These are phyloP conservation scores for Pythium chondricola DNA, from an alignment of 352 stramenopile species.

Conservation along the genomic window DNA sequence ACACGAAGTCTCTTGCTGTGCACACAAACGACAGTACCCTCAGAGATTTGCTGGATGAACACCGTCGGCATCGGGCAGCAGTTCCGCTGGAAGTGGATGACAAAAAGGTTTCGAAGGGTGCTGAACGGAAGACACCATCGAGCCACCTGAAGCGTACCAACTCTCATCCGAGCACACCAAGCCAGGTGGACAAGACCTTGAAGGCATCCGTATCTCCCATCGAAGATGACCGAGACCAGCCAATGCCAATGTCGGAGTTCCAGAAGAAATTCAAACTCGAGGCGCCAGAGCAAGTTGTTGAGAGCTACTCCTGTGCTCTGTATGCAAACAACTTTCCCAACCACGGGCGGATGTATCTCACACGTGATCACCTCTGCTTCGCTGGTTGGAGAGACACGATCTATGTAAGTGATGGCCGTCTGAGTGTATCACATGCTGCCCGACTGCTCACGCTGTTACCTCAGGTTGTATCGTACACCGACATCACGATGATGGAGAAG, in stretches of 20 bases:
- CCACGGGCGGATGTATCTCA: conserved; percentile 77
- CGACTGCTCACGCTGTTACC: not conserved
- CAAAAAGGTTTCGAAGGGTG: not conserved
- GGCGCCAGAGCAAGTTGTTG: conserved; percentile 67
- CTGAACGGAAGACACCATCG: not conserved
- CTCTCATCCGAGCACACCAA: not conserved
- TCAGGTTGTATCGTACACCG: conserved; percentile 66
- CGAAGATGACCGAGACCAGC: conserved; percentile 35
- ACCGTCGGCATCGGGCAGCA: conserved; percentile 20
- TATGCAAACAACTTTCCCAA: conserved; percentile 79
- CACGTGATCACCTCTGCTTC: conserved; percentile 70
- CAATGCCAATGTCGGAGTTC: conserved; percentile 60
- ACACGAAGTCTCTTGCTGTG: conserved; percentile 34
- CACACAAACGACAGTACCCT: conserved; percentile 45
- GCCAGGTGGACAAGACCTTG: not conserved
- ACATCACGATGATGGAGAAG: conserved; percentile 72
- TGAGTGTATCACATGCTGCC: not conserved
- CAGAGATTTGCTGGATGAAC: conserved; percentile 50
- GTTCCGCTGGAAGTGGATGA: conserved; percentile 14
- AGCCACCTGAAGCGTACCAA: conserved; percentile 6
- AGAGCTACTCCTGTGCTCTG: conserved; percentile 78
- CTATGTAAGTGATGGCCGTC: conserved; percentile 46
- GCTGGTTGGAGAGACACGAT: conserved; percentile 75
- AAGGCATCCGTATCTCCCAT: conserved; percentile 2
- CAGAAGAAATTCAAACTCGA: conserved; percentile 82